Conservation (phyloP, 1,284 basidiomycete species). For the Inonotus obliquus region DNA sequence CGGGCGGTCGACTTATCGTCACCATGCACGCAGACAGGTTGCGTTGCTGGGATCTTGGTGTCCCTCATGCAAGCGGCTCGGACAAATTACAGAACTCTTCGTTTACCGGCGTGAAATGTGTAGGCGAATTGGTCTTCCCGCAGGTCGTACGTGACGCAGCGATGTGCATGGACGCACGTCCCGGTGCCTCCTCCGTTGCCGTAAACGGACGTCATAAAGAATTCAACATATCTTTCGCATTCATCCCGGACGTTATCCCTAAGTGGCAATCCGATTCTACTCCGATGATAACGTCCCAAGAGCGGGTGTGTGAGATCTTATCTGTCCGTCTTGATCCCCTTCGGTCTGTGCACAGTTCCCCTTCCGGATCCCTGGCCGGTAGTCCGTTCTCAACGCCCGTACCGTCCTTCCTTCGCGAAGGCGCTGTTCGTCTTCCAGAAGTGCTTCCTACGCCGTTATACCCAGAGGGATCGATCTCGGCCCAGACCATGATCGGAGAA, state of each 20-base stretch:
- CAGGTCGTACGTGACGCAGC: not conserved
- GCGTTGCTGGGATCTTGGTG: conserved; percentile 14
- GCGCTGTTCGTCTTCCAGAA: not conserved
- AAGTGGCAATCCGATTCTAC: not conserved
- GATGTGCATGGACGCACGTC: not conserved
- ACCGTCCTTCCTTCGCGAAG: conserved; percentile 1
- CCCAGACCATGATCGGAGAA: not conserved
- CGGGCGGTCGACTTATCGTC: conserved; percentile 10
- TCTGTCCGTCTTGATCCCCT: conserved; percentile 5
- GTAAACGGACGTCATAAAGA: not conserved
- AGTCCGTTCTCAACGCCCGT: conserved; percentile 7
- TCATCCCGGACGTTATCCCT: not conserved
- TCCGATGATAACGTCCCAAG: not conserved
- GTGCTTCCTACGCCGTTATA: conserved; percentile 1
- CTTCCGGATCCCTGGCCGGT: not conserved
- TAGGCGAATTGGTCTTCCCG: conserved; percentile 5
- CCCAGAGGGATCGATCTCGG: not conserved
- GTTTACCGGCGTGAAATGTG: not conserved
- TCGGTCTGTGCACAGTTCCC: not conserved
- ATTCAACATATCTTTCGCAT: not conserved
- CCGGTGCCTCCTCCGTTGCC: not conserved
- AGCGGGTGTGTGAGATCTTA: not conserved
- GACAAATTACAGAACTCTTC: not conserved
- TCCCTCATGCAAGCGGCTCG: not conserved
- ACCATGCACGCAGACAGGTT: conserved; percentile 2